These are phyloP conservation scores for Fusarium sp. DNA, from an alignment of 2,329 filamentous ascomycete genomes.

Conservation along the genomic window DNA sequence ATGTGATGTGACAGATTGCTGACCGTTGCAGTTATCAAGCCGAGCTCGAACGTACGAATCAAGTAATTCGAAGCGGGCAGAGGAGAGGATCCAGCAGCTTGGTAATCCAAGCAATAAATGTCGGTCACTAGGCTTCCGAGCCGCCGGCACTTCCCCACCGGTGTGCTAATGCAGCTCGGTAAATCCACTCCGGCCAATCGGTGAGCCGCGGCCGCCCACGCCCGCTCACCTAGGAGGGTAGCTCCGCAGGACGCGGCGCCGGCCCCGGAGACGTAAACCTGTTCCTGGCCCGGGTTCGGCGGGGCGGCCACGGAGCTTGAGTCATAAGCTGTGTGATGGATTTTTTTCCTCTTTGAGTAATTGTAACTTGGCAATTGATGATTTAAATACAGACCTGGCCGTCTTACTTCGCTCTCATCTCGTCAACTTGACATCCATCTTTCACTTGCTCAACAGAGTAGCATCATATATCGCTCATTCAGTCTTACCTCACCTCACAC, in stretches of 20 bases:
- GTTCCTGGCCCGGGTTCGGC: conserved; percentile 24
- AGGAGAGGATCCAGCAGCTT: conserved; percentile 19
- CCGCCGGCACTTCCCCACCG: conserved; percentile 5
- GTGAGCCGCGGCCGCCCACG: conserved; percentile 31
- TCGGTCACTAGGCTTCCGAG: background rate
- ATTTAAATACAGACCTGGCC: conserved; percentile 5
- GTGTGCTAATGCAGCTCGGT: conserved; percentile 19
- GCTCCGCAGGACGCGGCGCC: conserved; percentile 36
- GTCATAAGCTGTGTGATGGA: conserved; percentile 25
- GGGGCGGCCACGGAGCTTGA: conserved; percentile 26
- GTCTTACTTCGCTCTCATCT: background rate
- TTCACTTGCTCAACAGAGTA: background rate
- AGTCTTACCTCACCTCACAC: background rate
- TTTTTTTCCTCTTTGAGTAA: background rate
- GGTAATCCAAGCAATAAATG: conserved; percentile 10
- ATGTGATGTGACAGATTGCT: background rate
- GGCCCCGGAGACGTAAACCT: conserved; percentile 27
- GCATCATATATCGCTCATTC: conserved; percentile 6
- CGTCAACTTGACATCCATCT: background rate
- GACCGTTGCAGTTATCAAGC: conserved; percentile 1
- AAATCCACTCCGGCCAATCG: conserved; percentile 33
- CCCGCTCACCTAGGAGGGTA: conserved; percentile 32
- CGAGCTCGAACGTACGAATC: conserved; percentile 19
- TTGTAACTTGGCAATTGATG: background rate
- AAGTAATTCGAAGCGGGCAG: conserved; percentile 11